Conservation (phyloP, 2,329 filamentous ascomycete genomes). For the Hyphodiscus sp. region DNA sequence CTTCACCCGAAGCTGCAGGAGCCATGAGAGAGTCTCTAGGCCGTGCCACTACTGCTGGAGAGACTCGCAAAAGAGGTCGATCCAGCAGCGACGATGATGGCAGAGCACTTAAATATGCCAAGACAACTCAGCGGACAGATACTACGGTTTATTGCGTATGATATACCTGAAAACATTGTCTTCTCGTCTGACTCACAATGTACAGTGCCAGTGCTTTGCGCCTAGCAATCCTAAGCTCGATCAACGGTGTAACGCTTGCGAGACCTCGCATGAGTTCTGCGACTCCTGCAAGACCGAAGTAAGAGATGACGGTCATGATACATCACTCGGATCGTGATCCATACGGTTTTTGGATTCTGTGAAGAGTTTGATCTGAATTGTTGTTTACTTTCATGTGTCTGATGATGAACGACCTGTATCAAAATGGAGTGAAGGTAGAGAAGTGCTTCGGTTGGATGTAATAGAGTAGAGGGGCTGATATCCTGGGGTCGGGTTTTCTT, state of each 20-base stretch:
- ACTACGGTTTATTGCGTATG: conserved; percentile 20
- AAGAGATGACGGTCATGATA: neutral
- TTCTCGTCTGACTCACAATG: neutral
- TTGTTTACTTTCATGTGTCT: neutral
- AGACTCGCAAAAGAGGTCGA: conserved; percentile 7
- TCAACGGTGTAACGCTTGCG: conserved; percentile 11
- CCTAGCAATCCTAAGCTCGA: conserved; percentile 14
- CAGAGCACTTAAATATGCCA: conserved; percentile 9
- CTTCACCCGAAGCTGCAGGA: conserved; percentile 2
- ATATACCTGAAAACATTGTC: neutral
- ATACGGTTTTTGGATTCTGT: neutral
- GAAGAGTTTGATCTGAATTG: neutral
- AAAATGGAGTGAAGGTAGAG: neutral
- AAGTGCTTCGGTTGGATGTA: neutral
- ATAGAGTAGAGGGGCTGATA: conserved; percentile 1
- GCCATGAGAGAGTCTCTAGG: conserved; percentile 6
- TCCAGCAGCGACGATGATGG: conserved; percentile 3
- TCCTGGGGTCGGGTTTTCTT: neutral
- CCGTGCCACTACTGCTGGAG: conserved; percentile 2
- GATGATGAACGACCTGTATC: neutral
- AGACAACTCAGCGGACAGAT: conserved; percentile 4
- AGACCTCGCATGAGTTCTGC: conserved; percentile 15
- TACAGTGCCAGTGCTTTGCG: conserved; percentile 19
- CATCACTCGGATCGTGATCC: neutral
- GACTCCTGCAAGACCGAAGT: conserved; percentile 5